phyloP scores from a whole-genome alignment of 2,329 filamentous ascomycete species.

The Neopestalotiopsis rosae region DNA sequence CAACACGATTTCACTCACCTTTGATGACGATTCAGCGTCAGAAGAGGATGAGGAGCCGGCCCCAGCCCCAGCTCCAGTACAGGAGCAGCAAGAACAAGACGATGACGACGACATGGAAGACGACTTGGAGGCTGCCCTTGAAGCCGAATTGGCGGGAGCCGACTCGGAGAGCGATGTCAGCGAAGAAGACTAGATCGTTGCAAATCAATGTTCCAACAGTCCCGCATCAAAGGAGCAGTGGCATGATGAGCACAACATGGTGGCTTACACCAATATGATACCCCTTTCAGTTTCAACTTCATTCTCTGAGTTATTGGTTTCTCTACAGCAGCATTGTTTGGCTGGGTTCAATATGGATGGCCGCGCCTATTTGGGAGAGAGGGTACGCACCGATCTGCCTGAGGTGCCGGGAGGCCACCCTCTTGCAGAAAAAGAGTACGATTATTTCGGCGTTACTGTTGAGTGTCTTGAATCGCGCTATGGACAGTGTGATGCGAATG shows the following conservation, averaged over 20 bases:
- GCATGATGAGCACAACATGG: neutral
- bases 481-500: neutral
- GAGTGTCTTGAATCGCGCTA: too few relatives aligned
- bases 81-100: neutral
- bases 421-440: too few relatives aligned
- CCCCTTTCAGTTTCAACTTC: neutral
- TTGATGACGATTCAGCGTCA: conserved; percentile 33
- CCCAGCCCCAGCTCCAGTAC: conserved; percentile 22
- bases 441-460: too few relatives aligned
- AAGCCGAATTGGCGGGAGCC: conserved; percentile 30
- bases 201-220: neutral
- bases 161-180: conserved; percentile 38
- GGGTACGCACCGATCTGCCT: too few relatives aligned
- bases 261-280: neutral
- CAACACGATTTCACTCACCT: conserved; percentile 21
- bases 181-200: conserved; percentile 33
- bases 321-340: neutral
- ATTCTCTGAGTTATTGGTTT: neutral
- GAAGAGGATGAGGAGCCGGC: conserved; percentile 39
- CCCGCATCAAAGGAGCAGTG: neutral
- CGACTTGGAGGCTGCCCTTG: conserved; percentile 36
- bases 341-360: neutral
- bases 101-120: conserved; percentile 39
- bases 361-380: too few relatives aligned
- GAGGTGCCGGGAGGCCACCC: too few relatives aligned